phyloP scores from a whole-genome alignment of 1,284 basidiomycete genomes.

The Ceratobasidium sp. region DNA sequence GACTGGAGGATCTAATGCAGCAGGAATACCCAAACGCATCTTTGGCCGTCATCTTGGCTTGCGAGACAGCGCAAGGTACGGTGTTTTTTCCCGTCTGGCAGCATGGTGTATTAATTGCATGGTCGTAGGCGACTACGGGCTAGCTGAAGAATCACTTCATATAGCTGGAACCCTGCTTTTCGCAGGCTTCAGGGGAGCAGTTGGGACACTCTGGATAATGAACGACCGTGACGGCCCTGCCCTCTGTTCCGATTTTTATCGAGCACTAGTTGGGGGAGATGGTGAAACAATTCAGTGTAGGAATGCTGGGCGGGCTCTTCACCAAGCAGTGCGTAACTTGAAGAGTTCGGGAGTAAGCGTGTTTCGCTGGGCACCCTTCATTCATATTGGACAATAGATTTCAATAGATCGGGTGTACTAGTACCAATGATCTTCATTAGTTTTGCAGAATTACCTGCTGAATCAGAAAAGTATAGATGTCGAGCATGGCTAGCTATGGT shows the following conservation, averaged over 20 bases:
- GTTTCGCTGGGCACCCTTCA: not conserved
- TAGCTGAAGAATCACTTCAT: not conserved
- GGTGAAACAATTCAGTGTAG: not conserved
- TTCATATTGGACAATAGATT: not conserved
- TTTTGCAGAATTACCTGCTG: too few species aligned
- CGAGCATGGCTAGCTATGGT: too few species aligned
- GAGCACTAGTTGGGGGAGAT: not conserved
- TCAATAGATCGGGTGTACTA: too few species aligned
- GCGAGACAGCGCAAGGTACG: slow-evolving; percentile 10
- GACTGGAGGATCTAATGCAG: not conserved
- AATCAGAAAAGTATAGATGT: too few species aligned
- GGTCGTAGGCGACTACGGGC: not conserved
- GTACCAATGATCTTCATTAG: too few species aligned
- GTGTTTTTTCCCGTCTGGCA: not conserved
- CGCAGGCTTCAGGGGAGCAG: not conserved
- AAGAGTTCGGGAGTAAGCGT: not conserved
- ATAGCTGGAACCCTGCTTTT: not conserved
- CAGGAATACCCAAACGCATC: not conserved
- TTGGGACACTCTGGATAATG: not conserved
- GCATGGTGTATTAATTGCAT: not conserved
- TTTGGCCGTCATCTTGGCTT: not conserved
- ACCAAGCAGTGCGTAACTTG: not conserved
- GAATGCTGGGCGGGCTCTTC: not conserved
- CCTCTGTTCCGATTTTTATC: not conserved
- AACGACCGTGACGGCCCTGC: not conserved